phyloP scores from a whole-genome alignment of 2,329 filamentous ascomycete genomes.

The Exophiala viscosa region DNA sequence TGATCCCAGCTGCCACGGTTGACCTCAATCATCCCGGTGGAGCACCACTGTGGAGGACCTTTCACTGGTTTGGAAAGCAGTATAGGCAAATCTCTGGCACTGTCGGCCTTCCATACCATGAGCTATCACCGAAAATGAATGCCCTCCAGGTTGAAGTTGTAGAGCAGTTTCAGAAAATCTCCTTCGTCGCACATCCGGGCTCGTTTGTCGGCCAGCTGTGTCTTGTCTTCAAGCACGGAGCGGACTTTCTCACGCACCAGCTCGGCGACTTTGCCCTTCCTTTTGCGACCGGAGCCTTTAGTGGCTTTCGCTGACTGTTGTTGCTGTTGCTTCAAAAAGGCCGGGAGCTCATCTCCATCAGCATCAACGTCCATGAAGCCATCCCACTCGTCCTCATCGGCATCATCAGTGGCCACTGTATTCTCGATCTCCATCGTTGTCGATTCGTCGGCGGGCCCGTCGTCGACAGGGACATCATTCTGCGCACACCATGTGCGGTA shows the following conservation, averaged over 20 bases:
- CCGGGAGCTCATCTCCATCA: constrained; percentile 64
- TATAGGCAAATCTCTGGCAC: too few species aligned
- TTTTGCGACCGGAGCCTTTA: constrained; percentile 58
- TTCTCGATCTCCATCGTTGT: constrained; percentile 37
- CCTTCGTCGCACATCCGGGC: constrained; percentile 86
- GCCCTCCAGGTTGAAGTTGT: constrained; percentile 83
- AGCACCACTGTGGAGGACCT: too few species aligned
- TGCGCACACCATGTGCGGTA: constrained; percentile 88
- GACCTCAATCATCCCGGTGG: too few species aligned
- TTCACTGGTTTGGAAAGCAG: too few species aligned
- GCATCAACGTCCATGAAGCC: constrained; percentile 49
- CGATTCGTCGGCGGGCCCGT: constrained; percentile 46
- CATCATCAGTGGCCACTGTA: constrained; percentile 28
- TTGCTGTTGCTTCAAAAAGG: constrained; percentile 71
- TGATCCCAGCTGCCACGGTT: too few species aligned
- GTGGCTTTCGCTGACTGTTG: constrained; percentile 27
- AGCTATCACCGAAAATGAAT: constrained; percentile 74
- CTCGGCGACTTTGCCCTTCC: constrained; percentile 74
- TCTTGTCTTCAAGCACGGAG: constrained; percentile 77
- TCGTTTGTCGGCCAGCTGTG: constrained; percentile 74
- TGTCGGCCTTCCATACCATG: too few species aligned
- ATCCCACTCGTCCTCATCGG: constrained; percentile 46
- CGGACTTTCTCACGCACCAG: constrained; percentile 83
- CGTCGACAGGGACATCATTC: constrained; percentile 75
- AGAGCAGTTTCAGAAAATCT: constrained; percentile 78